These are phyloP conservation scores for Neoboletus magnificus DNA, from an alignment of 768 basidiomycete species.

Conservation along the genomic window DNA sequence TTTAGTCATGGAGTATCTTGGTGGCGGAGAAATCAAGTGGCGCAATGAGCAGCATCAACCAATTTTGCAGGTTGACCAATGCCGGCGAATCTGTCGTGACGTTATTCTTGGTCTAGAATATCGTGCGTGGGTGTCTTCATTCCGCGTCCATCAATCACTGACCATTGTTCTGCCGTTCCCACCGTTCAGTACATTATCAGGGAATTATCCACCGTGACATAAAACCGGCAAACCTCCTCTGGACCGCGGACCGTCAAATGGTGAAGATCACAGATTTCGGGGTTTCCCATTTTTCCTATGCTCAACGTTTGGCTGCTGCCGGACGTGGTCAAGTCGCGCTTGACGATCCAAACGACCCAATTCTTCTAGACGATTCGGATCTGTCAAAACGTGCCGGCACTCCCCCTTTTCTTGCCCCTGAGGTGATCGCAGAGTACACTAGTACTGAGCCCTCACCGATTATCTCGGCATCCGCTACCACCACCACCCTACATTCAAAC, in stretches of 20 bases:
- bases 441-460: constrained; percentile 35
- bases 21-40: constrained; percentile 95
- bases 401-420: constrained; percentile 95
- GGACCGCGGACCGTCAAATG: constrained; percentile 77
- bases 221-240: constrained; percentile 95
- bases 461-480: constrained; percentile 31
- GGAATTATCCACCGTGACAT: constrained; percentile 99
- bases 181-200: constrained; percentile 81
- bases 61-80: constrained; percentile 78
- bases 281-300: constrained; percentile 93
- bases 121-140: constrained; percentile 51
- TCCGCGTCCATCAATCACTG: constrained; percentile 3
- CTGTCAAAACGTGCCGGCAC: constrained; percentile 91
- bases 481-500: constrained; percentile 30
- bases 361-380: constrained; percentile 80
- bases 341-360: constrained; percentile 54
- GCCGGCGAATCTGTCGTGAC: constrained; percentile 85
- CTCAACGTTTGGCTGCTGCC: constrained; percentile 71
- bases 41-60: constrained; percentile 60
- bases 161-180: neutral
- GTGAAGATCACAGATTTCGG: constrained; percentile 99
- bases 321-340: constrained; percentile 36
- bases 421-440: constrained; percentile 73
- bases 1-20: constrained; percentile 93
- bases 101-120: constrained; percentile 94